A percentile compares a stretch with the other conserved stretches of the same genome.
These are phyloP conservation scores for Rhododendron simsii DNA, from an alignment of 148 eudicot species.

Conservation along the genomic window DNA sequence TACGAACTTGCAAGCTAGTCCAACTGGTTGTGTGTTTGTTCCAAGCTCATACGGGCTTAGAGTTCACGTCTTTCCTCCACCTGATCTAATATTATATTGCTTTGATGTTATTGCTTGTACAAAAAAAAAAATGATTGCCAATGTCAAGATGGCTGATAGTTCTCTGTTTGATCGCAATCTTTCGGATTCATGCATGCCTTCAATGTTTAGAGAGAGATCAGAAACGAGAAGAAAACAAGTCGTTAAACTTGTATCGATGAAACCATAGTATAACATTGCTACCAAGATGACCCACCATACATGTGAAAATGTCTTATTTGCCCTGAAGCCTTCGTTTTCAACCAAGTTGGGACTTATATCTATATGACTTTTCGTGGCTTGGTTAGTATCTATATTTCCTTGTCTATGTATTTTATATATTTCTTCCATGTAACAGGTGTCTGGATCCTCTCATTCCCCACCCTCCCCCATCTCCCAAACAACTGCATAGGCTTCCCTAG, in stretches of 20 bases:
- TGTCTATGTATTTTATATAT: not conserved
- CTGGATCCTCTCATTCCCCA: not conserved
- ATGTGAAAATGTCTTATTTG: slow-evolving; percentile 1
- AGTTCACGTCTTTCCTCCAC: not conserved
- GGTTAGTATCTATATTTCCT: not conserved
- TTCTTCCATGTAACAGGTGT: not conserved
- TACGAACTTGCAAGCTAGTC: not conserved
- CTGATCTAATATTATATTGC: not conserved
- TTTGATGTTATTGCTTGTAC: not conserved
- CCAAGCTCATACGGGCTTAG: not conserved
- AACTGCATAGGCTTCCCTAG: slow-evolving; percentile 1
- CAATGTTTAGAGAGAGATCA: not conserved
- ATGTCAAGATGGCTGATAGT: not conserved
- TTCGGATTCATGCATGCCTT: not conserved
- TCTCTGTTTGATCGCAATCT: not conserved
- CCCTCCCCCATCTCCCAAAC: not conserved
- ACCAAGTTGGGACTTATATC: not conserved
- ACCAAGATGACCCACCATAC: not conserved
- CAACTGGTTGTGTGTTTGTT: not conserved
- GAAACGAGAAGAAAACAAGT: not conserved
- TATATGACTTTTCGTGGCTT: not conserved
- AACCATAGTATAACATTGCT: not conserved
- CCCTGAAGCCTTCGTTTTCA: not conserved
- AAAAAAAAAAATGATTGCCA: not conserved
- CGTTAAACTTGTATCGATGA: not conserved